Base-by-base conservation (phyloP, 192 early-diverging fungal species). In the Coemansia sp. region DNA sequence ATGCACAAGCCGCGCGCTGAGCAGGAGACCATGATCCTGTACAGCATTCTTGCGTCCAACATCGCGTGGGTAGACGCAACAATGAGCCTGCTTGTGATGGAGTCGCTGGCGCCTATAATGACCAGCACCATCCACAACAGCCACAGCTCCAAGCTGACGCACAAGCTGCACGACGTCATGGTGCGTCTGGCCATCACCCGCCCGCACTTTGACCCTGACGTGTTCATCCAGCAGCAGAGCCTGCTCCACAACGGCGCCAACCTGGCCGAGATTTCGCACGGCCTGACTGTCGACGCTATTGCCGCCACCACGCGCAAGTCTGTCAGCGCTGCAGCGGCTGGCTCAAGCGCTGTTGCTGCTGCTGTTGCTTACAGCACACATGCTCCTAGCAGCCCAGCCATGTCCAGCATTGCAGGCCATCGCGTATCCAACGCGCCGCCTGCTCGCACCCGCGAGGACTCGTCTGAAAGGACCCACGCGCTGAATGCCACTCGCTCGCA, bases 141-240 rank as follows among this genome's bases (percentile, higher is more conserved):
- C 45, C 23, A 73, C n/a, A 76, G 65, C 67, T 69, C 74, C 25
- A 75, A 73, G 74, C 70, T 81, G 35, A 70, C 70, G 22, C 79
- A 81, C 74, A 75, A 75, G 61, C 67, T 81, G 64, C 74, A 76
- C 67, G 74, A 72, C 25, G 65, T 81, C 65, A 73, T 81, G 79
- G 70, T 76, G 52, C 73, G 79, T 0, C 54, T 81, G 61, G 79
- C 70, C 5, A 73, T 81, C n/a, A 69, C 70, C n/a, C 74, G 79
- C 3, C 79, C 79, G 56, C 63, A 81, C 64, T 81, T 81, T 67
- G 79, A 81, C 13, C 79, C 79, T 6, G 79, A 81, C n/a, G 66
- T 81, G 56, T 75, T 75, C 41, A 76, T 76, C 58, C 70, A 73
- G 70, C 78, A 81, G 70, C 79, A 73, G 62, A 63, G 64, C 42